Conservation (phyloP, 2,329 filamentous ascomycete species). For the Neoarthrinium moseri region DNA sequence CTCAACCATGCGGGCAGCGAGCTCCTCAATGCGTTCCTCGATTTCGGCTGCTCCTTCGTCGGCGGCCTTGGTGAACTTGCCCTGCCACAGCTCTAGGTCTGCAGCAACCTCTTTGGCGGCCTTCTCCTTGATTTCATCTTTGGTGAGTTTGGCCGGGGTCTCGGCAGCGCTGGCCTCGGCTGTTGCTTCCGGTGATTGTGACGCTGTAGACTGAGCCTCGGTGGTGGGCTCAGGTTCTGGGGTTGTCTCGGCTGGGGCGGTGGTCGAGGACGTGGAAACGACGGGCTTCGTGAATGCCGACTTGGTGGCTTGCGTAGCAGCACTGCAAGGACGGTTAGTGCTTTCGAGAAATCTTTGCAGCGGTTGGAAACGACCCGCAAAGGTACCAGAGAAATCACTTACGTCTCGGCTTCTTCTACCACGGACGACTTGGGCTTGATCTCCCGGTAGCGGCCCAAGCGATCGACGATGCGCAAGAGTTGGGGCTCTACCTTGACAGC, state of each 20-base stretch:
- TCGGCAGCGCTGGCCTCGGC: constrained; percentile 18
- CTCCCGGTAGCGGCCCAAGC: constrained; percentile 73
- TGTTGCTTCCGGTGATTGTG: constrained; percentile 14
- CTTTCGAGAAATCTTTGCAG: too few relatives aligned
- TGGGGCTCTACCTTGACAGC: constrained; percentile 94
- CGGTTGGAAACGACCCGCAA: too few relatives aligned
- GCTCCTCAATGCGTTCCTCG: constrained; percentile 64
- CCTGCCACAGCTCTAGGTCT: constrained; percentile 83
- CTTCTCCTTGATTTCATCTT: constrained; percentile 54
- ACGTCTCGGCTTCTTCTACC: constrained; percentile 29
- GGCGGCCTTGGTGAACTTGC: constrained; percentile 81
- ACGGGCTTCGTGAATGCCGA: constrained; percentile 38
- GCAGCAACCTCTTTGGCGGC: constrained; percentile 68
- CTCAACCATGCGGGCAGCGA: constrained; percentile 54
- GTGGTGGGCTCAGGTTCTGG: constrained; percentile 21
- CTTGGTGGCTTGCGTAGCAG: constrained; percentile 22
- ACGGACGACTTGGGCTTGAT: constrained; percentile 31
- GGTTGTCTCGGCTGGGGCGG: constrained; percentile 18
- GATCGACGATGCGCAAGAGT: constrained; percentile 85
- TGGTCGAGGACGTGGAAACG: constrained; percentile 20
- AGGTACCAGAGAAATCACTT: constrained; percentile 18
- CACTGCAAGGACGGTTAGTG: constrained; percentile 8
- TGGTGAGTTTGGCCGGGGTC: constrained; percentile 36
- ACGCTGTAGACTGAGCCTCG: constrained; percentile 17
- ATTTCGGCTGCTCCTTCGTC: constrained; percentile 78